A percentile compares a stretch with the other conserved stretches of the same genome.
phyloP scores from a whole-genome alignment of 805 yeast species.

The Starmerella khaoyaiensis region DNA sequence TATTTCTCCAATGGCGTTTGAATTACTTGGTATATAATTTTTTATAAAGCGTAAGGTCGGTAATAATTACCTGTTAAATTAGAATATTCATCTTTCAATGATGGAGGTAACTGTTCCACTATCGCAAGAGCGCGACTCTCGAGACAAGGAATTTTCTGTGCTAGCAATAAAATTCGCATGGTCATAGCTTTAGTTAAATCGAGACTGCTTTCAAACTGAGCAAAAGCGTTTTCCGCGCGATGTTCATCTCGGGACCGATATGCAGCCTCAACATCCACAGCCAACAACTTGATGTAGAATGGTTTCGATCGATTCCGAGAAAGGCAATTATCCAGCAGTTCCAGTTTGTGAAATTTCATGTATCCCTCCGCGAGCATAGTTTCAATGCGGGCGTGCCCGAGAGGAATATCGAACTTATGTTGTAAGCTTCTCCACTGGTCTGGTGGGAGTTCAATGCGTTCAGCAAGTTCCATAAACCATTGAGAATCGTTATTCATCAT shows the following conservation, averaged over 20 bases:
- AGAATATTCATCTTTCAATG: neutral
- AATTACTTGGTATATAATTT: constrained; percentile 7
- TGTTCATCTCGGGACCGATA: constrained; percentile 14
- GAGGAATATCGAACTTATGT: constrained; percentile 7
- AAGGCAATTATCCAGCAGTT: constrained; percentile 1
- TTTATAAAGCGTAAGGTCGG: constrained; percentile 9
- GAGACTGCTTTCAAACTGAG: constrained; percentile 7
- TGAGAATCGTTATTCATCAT: constrained; percentile 5
- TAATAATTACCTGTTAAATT: neutral
- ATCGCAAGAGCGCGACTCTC: neutral
- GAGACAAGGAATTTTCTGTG: neutral
- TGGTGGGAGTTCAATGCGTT: constrained; percentile 1
- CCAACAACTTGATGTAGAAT: constrained; percentile 13
- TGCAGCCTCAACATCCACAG: constrained; percentile 20
- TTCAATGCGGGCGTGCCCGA: neutral
- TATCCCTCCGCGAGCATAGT: constrained; percentile 12
- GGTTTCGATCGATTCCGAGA: neutral
- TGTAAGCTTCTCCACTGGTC: constrained; percentile 7
- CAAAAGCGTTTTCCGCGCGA: constrained; percentile 19
- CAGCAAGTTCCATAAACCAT: constrained; percentile 10
- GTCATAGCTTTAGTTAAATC: constrained; percentile 3
- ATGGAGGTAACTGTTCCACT: neutral
- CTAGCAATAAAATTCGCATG: constrained; percentile 9
- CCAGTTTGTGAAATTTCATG: constrained; percentile 11
- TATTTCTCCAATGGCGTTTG: constrained; percentile 7